Conservation (phyloP, 2,329 filamentous ascomycete species). For the Neopestalotiopsis sp. region DNA sequence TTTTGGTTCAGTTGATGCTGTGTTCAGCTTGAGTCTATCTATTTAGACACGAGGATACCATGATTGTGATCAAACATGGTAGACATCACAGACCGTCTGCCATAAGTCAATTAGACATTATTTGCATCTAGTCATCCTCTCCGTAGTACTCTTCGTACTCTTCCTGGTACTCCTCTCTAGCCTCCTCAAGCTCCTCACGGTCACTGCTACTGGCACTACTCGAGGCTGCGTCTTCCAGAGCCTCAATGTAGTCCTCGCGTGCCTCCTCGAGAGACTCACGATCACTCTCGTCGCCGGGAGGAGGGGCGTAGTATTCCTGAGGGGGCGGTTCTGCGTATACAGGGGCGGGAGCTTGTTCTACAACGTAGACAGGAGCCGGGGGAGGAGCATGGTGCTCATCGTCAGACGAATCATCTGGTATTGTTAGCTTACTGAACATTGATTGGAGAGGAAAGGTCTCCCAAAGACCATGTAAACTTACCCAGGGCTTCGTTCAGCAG, state of each 20-base stretch:
- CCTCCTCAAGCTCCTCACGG: constrained; percentile 50
- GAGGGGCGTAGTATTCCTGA: constrained; percentile 8
- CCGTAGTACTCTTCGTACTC: constrained; percentile 49
- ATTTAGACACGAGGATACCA: neutral
- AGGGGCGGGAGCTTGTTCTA: no score
- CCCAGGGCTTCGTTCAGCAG: constrained; percentile 60
- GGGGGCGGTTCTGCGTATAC: constrained; percentile 20
- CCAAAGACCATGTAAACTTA: constrained; percentile 36
- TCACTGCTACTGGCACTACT: constrained; percentile 44
- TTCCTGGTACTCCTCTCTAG: constrained; percentile 56
- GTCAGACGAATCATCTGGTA: constrained; percentile 34
- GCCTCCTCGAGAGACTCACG: constrained; percentile 43
- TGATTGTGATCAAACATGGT: neutral
- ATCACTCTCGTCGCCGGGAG: constrained; percentile 25
- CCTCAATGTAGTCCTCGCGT: constrained; percentile 49
- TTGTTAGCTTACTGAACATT: neutral
- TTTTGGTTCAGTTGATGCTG: no score
- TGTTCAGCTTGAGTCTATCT: neutral
- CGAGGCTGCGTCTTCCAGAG: constrained; percentile 44
- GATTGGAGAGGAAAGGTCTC: neutral
- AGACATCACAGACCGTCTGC: neutral
- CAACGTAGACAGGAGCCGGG: constrained; percentile 16
- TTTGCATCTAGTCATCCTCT: constrained; percentile 16
- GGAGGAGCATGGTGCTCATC: constrained; percentile 31
- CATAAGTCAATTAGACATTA: neutral